Base-by-base conservation (phyloP, 2,329 filamentous ascomycete genomes). In the Xylaria sp. region DNA sequence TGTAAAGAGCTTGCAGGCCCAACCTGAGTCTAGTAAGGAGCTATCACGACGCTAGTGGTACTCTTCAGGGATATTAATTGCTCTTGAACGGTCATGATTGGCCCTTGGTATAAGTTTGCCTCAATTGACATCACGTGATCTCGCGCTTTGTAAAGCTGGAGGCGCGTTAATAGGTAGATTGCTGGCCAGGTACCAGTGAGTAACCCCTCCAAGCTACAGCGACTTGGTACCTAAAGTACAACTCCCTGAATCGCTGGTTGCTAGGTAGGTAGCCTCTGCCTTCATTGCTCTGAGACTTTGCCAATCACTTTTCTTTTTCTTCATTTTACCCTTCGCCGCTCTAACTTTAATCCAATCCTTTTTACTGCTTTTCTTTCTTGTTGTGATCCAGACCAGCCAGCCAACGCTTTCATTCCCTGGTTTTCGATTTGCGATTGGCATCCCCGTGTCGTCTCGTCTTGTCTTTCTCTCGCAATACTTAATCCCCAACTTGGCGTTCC, bases 1-100 rank as follows among this genome's bases (percentile, higher is more conserved):
- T 66, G 60, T 69, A 61, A 71, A 71, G 68, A 66, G 68, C 66
- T 63, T 68, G 63, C 68, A 71, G 54, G 26, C n/a, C 15, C 20
- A 6, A 33, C 7, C 38, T 15, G 13, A 15, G 13, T 6, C 6
- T 44, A 33, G 23, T 23, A 20, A 10, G 3, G 7, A 44, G 36
- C 54, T 49, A 33, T 38, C n/a, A 38, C 15, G 26, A 44, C 9
- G 7, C 33, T 36, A 17, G 33, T 31, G 51, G 61, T 31, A 20
- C 44, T 13, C 31, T 28, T 4, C 59, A 11, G 53, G 67, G 67
- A 23, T 60, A 26, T 56, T 64, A 68, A 68, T 66, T 67, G 46
- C 38, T 3, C 38, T 57, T 26, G 26, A 17, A 9, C 13, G 6
- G 17, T 5, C 20, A 26, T 69, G 59, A 71, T 69, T 69, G 68